Base-by-base conservation (phyloP, 176 grass and related monocot genomes). In the Typha latifolia region DNA sequence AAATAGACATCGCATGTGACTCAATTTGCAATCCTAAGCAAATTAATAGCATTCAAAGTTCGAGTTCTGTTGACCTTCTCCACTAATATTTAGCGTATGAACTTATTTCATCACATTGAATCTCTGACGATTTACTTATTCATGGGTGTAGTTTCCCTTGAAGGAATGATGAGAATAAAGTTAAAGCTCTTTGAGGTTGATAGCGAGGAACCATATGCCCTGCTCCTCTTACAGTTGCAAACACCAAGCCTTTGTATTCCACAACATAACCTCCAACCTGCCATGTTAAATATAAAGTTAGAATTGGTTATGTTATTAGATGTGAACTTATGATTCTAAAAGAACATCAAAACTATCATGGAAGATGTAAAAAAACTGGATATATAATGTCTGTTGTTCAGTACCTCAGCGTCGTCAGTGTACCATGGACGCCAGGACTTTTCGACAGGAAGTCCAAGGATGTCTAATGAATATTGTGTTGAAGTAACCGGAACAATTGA, bases 381-480 rank as follows among this genome's bases (percentile, higher is more conserved):
- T 37, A 8, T 6, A 37, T 37, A 37, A 6, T 37, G 4, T 7
- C 7, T 37, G 34, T 6, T 37, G 34, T 6, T 37, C 34, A 5
- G 7, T 37, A 37, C 34, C 34, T 37, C 5, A 8, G 4, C 34
- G 34, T 37, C 34, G 5, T 4, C 4, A 6, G 63, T 62, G 77
- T 79, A 79, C 82, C 86, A 90, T 2, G 86, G 78, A 34, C 67
- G 75, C 86, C 86, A 90, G 19, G 79, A 55, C 14, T 49, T 82
- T 8, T 61, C 75, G 32, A 85, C 66, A 3, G 43, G 43, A 10
- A 90, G 62, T 15, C 67, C 31, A 63, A 85, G 79, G 14, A 72
- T 70, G 4, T 61, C 27, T 22, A 85, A 14, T 2, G 75, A 79
- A 51, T 78, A 71, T 37, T 77, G 79, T 2, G 74, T 85, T 2